Evolutionary conservation across 1,284 basidiomycete species (phyloP).

Genomic region (Leccinum subfulvum): DNA sequence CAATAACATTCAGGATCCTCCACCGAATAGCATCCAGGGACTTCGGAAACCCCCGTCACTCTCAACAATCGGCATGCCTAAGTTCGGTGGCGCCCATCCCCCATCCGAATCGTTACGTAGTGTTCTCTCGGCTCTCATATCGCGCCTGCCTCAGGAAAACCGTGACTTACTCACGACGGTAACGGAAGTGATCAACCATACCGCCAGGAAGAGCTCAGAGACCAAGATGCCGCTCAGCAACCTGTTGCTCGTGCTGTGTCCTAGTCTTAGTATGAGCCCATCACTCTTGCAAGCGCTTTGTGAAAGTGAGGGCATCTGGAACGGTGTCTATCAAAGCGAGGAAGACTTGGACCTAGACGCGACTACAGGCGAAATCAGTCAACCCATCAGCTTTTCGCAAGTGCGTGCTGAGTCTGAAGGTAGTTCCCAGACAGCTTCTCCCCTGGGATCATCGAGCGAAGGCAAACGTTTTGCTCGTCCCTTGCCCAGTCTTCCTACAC

Average conservation of each 20-base stretch:
- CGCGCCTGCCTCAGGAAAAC: constrained; percentile 69
- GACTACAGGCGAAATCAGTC: constrained; percentile 3
- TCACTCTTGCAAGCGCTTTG: constrained; percentile 69
- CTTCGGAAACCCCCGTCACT: constrained; percentile 75
- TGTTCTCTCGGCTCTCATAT: constrained; percentile 56
- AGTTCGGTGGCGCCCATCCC: constrained; percentile 54
- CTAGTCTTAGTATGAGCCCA: constrained; percentile 79
- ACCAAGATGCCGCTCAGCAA: constrained; percentile 88
- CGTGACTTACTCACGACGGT: constrained; percentile 72
- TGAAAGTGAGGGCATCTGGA: constrained; percentile 69
- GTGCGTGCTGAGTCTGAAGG: neutral
- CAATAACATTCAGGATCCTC: constrained; percentile 33
- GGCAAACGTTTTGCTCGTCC: constrained; percentile 25
- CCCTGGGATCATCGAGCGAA: constrained; percentile 12
- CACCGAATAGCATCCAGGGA: constrained; percentile 40
- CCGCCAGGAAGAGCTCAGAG: constrained; percentile 57
- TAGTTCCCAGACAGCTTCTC: neutral
- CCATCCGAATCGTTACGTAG: constrained; percentile 55
- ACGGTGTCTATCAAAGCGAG: constrained; percentile 25
- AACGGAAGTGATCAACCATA: constrained; percentile 68
- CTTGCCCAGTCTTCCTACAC: constrained; percentile 28
- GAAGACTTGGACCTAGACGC: constrained; percentile 12
- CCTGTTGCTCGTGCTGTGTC: constrained; percentile 75
- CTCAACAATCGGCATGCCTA: constrained; percentile 71
- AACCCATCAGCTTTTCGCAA: neutral